Conservation (phyloP, 352 stramenopile genomes). For the Pythium grandisporangium region DNA sequence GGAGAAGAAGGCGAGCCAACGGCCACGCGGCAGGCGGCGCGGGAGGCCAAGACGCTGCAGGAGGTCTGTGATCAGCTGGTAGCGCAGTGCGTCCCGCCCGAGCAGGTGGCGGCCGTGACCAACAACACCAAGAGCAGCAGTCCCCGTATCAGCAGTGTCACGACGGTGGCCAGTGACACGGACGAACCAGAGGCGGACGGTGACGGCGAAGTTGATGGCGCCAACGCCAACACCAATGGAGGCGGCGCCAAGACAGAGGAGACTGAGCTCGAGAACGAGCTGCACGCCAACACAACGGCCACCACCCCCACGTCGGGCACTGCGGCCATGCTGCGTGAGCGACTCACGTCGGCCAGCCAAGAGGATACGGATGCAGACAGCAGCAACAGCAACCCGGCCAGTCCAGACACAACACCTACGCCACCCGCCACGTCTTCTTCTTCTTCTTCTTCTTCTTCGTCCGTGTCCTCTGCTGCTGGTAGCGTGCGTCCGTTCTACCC, state of each 20-base stretch:
- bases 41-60: slow-evolving; percentile 23
- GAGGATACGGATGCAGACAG: too few species aligned
- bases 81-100: too few species aligned
- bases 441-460: too few species aligned
- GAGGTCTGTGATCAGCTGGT: slow-evolving; percentile 42
- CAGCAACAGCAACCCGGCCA: neutral
- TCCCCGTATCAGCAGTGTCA: slow-evolving; percentile 13
- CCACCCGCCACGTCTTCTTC: too few species aligned
- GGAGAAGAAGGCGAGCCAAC: slow-evolving; percentile 5
- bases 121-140: slow-evolving; percentile 22
- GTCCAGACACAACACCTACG: too few species aligned
- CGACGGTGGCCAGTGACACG: neutral
- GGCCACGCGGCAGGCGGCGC: too few species aligned
- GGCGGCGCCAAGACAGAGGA: too few species aligned
- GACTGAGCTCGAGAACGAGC: too few species aligned
- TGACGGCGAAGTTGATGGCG: neutral
- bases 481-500: slow-evolving; percentile 27
- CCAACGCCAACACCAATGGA: too few species aligned
- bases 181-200: neutral
- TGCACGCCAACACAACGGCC: too few species aligned
- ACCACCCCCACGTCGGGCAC: neutral
- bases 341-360: neutral
- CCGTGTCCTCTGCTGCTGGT: neutral
- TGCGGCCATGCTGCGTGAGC: neutral
- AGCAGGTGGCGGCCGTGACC: neutral